Conservation (phyloP, 139 green algal species). For the Mesotaenium endlicherianum region DNA sequence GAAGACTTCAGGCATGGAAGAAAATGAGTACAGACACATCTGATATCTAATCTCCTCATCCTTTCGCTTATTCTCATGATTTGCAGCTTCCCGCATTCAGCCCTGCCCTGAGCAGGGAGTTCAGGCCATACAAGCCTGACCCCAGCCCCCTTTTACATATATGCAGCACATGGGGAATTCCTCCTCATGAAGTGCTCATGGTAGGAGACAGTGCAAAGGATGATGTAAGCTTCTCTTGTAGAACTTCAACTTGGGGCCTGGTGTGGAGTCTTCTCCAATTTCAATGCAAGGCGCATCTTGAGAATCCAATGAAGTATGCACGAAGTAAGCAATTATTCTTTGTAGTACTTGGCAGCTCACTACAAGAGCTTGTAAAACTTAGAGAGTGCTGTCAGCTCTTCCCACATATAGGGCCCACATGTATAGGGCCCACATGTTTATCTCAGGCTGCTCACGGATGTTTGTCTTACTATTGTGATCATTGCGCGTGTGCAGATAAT, state of each 20-base stretch:
- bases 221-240: conserved; percentile 56
- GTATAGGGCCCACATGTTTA: not conserved
- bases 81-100: conserved; percentile 59
- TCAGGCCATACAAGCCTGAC: conserved; percentile 70
- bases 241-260: not conserved
- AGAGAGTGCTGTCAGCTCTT: not conserved
- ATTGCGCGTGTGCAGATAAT: conserved; percentile 59
- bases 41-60: too few species aligned
- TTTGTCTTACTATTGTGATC: not conserved
- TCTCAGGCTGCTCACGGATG: not conserved
- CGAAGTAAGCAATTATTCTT: not conserved
- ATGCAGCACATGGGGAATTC: conserved; percentile 69
- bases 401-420: not conserved
- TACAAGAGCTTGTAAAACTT: not conserved
- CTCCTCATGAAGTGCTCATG: conserved; percentile 69
- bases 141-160: conserved; percentile 79
- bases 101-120: conserved; percentile 70
- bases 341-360: not conserved
- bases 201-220: conserved; percentile 78
- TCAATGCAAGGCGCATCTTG: not conserved
- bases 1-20: too few species aligned
- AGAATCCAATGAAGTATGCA: not conserved
- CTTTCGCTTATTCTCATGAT: not conserved
- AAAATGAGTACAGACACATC: too few species aligned
- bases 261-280: not conserved